Conservation (phyloP, 176 grass and related monocot species). For the Poa annua region DNA sequence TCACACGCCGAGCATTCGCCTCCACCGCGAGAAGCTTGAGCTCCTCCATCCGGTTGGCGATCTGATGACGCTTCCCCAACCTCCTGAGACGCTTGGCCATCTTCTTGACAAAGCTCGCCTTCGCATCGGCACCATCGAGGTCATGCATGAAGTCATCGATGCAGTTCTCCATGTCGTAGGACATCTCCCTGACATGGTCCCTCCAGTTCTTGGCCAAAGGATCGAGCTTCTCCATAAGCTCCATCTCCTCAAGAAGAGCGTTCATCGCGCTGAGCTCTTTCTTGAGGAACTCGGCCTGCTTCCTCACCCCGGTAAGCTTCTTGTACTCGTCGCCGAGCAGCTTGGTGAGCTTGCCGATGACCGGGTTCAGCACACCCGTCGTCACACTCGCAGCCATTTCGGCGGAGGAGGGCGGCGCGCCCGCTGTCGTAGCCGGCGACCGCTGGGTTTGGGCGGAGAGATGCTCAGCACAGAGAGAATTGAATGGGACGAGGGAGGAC, state of each 20-base stretch:
- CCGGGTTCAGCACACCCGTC: too few species aligned
- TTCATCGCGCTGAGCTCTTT: neutral
- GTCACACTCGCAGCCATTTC: too few species aligned
- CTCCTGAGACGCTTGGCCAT: neutral
- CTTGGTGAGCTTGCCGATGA: neutral
- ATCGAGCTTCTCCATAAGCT: neutral
- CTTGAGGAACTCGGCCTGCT: neutral
- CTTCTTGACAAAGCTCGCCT: neutral
- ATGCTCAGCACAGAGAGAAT: too few species aligned
- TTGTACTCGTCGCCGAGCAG: neutral
- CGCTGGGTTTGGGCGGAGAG: too few species aligned
- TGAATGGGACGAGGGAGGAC: too few species aligned
- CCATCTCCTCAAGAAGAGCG: neutral
- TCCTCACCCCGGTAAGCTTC: neutral
- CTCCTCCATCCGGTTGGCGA: too few species aligned
- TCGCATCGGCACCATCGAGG: neutral
- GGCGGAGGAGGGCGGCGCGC: too few species aligned
- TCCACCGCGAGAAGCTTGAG: too few species aligned
- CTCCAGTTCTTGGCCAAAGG: neutral
- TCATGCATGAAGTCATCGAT: neutral
- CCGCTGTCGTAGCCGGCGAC: too few species aligned
- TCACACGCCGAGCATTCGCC: neutral
- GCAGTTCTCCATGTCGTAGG: too few species aligned
- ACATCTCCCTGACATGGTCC: neutral
- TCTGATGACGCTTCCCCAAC: neutral